Conservation (phyloP, 2,329 filamentous ascomycete genomes). For the Venturia asperata region DNA sequence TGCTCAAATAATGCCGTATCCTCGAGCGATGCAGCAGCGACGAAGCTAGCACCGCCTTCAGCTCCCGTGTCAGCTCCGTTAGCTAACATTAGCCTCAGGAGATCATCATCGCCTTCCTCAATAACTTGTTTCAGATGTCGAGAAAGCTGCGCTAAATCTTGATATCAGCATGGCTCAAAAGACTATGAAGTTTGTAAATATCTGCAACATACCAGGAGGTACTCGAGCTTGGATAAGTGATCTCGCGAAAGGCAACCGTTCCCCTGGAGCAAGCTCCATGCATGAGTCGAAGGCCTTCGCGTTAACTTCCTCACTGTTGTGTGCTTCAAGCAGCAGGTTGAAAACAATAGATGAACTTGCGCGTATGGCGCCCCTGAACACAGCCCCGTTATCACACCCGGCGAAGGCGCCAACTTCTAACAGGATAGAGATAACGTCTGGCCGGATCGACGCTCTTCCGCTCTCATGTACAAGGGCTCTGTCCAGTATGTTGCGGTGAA, state of each 20-base stretch:
- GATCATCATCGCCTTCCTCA: slow-evolving; percentile 3
- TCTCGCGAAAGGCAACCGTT: neutral
- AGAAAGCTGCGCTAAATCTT: neutral
- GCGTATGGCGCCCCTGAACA: neutral
- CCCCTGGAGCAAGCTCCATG: neutral
- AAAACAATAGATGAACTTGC: neutral
- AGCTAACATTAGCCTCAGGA: slow-evolving; percentile 7
- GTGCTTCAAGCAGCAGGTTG: neutral
- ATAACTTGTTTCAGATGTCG: slow-evolving; percentile 12
- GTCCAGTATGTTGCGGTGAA: slow-evolving; percentile 1
- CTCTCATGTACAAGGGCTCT: slow-evolving; percentile 15
- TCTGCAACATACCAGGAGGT: neutral
- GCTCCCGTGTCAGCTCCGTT: slow-evolving; percentile 3
- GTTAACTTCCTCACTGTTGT: neutral
- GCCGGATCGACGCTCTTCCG: neutral
- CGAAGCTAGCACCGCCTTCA: neutral
- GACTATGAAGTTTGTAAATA: no score
- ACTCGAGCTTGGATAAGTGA: neutral
- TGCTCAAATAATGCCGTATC: slow-evolving; percentile 8
- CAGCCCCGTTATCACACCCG: neutral
- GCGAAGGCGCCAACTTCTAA: slow-evolving; percentile 9
- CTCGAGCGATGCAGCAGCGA: slow-evolving; percentile 1
- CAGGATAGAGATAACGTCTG: slow-evolving; percentile 5
- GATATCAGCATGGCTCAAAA: neutral
- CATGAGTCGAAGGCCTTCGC: neutral